Evolutionary conservation across 495 filamentous ascomycete genomes (phyloP), one percentile per base, ranked within the genome.

Genomic region (Xylaria cubensis): DNA sequence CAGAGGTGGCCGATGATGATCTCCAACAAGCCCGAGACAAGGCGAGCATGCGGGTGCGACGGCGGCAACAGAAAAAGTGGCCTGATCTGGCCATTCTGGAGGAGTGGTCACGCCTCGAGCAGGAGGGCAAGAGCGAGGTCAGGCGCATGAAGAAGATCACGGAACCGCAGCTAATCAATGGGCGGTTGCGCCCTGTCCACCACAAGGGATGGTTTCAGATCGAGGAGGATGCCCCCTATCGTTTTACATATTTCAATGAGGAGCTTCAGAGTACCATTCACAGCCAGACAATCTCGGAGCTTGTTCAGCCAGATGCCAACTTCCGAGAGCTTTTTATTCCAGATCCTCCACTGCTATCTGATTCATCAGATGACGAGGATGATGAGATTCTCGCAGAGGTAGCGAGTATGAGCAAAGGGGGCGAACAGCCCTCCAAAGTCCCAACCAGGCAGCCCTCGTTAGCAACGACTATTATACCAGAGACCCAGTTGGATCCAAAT

Each of bases 241-340:
- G 96, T 55, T 98, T 97, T 78, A 99, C 96, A 2, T 99, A 99
- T 76, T 99, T 99, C 86, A 98, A 97, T 79, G 96, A 98, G 76
- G 94, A 97, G 73, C 93, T 98, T 71, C 90, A 91, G 61, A 94
- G 92, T 76, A 98, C 96, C 0, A 96, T 98, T 73, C 96, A 98
- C 79, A 94, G 93, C 26, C 94, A 97, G 78, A 97, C 92, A 0
- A 95, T 99, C 61, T 96, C 94, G 13, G 96, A 97, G 76, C 85
- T 99, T 36, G 87, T 95, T 3, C 94, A 96, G 70, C 92, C 93
- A 0, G 96, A 94, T 2, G 86, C 88, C 70, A 92, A 87, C 59
- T 99, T 99, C 80, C 84, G 83, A 69, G 93, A 97, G 67, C 86
- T 99, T 1, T 98, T 99, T 77, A 77, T 88, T 13, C 87, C 87